Base-by-base conservation (phyloP, 2,329 filamentous ascomycete species). In the Knufia petricola region DNA sequence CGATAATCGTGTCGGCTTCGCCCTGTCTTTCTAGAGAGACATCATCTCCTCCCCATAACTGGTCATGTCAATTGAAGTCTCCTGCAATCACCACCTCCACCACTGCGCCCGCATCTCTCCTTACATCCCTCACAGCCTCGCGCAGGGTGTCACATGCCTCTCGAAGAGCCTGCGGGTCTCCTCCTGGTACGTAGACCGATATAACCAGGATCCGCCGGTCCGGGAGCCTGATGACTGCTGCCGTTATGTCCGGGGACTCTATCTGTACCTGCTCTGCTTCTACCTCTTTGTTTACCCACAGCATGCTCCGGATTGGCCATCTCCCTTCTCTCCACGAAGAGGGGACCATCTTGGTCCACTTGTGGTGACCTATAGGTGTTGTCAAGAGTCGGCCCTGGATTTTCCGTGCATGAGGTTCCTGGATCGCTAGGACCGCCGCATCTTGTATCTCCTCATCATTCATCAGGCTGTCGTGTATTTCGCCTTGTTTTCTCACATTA, bases 1-100 rank as follows among this genome's bases (percentile, higher is more conserved):
- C 53, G 41, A 68, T 61, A 37, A 67, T 65, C 43, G 44, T 52
- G 41, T 66, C 58, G 19, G 58, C 65, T 57, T 68, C 61, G n/a
- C 65, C 64, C 52, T 69, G 54, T 47, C 61, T 30, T 13, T 30
- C 13, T n/a, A n/a, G n/a, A n/a, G n/a, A n/a, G n/a, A n/a, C n/a
- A n/a, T n/a, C n/a, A n/a, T n/a, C n/a, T n/a, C n/a, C n/a, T n/a
- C n/a, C n/a, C n/a, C n/a, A n/a, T n/a, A n/a, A 13, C 28, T 30
- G 28, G 28, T 30, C 28, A 30, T 13, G 28, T 30, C 28, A n/a
- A n/a, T n/a, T n/a, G n/a, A n/a, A n/a, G n/a, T n/a, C n/a, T n/a
- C n/a, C n/a, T n/a, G n/a, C n/a, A n/a, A n/a, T n/a, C n/a, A n/a
- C n/a, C n/a, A n/a, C n/a, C n/a, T n/a, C n/a, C n/a, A n/a, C n/a